phyloP scores from a whole-genome alignment of 495 filamentous ascomycete species.

The Penicillium fimorum region DNA sequence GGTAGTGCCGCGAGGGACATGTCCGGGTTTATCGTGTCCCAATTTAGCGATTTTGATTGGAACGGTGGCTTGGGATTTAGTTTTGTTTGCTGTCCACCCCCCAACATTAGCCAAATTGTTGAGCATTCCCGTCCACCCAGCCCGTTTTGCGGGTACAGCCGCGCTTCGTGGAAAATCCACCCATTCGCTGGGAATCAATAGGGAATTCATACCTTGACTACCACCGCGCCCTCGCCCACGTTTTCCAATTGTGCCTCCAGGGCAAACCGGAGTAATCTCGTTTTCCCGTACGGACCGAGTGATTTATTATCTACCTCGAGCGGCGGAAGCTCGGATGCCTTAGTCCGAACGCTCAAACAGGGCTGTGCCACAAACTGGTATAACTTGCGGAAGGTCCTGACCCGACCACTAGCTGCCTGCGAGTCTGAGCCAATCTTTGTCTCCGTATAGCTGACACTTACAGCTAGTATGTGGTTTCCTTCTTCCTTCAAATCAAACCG shows the following conservation, averaged over 20 bases:
- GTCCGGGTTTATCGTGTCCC: conserved; percentile 45
- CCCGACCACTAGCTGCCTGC: conserved; percentile 63
- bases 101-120: neutral
- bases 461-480: conserved; percentile 88
- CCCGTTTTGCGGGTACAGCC: neutral
- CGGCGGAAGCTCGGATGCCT: conserved; percentile 61
- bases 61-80: conserved; percentile 56
- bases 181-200: neutral
- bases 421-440: conserved; percentile 52
- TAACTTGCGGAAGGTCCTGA: conserved; percentile 87
- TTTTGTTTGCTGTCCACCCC: conserved; percentile 43
- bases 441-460: conserved; percentile 87
- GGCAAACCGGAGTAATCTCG: conserved; percentile 49
- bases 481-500: conserved; percentile 89
- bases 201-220: conserved; percentile 37
- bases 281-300: conserved; percentile 47
- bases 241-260: conserved; percentile 96
- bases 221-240: conserved; percentile 57
- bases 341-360: conserved; percentile 86
- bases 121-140: neutral
- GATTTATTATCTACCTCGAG: conserved; percentile 45
- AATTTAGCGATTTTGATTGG: conserved; percentile 56
- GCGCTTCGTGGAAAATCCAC: neutral
- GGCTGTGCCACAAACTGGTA: conserved; percentile 95
- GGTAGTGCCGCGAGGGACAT: conserved; percentile 44